phyloP scores from a whole-genome alignment of 495 filamentous ascomycete genomes.

The Lophiostoma macrostomum region DNA sequence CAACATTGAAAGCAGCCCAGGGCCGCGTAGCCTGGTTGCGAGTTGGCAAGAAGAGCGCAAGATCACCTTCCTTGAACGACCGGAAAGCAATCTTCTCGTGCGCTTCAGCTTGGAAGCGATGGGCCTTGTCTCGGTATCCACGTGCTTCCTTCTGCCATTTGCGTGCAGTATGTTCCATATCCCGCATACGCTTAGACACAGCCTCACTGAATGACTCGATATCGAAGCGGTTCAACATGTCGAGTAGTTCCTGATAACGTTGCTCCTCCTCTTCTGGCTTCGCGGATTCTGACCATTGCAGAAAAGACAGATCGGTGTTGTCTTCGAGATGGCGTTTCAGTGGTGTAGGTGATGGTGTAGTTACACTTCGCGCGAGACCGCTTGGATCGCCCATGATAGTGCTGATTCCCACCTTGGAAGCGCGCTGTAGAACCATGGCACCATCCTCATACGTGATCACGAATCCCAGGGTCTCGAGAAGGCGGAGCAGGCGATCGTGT shows the following conservation, averaged over 20 bases:
- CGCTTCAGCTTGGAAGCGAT: constrained; percentile 78
- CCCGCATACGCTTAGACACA: constrained; percentile 80
- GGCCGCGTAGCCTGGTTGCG: constrained; percentile 88
- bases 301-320: constrained; percentile 59
- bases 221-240: constrained; percentile 70
- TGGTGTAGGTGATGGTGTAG: constrained; percentile 25
- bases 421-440: constrained; percentile 71
- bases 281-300: constrained; percentile 75
- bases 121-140: constrained; percentile 82
- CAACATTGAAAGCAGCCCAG: constrained; percentile 98
- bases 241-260: constrained; percentile 69
- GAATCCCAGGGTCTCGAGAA: constrained; percentile 84
- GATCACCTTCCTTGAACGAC: constrained; percentile 92
- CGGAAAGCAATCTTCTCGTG: constrained; percentile 97
- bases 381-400: constrained; percentile 47
- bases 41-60: constrained; percentile 93
- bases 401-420: constrained; percentile 63
- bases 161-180: constrained; percentile 81
- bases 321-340: constrained; percentile 45
- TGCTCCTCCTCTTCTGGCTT: constrained; percentile 62
- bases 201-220: constrained; percentile 77
- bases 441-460: constrained; percentile 70
- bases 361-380: constrained; percentile 42
- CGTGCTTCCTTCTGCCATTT: constrained; percentile 88
- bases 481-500: constrained; percentile 67